phyloP scores from a whole-genome alignment of 257 asterid genomes.

The Solanum ahanhuiri region DNA sequence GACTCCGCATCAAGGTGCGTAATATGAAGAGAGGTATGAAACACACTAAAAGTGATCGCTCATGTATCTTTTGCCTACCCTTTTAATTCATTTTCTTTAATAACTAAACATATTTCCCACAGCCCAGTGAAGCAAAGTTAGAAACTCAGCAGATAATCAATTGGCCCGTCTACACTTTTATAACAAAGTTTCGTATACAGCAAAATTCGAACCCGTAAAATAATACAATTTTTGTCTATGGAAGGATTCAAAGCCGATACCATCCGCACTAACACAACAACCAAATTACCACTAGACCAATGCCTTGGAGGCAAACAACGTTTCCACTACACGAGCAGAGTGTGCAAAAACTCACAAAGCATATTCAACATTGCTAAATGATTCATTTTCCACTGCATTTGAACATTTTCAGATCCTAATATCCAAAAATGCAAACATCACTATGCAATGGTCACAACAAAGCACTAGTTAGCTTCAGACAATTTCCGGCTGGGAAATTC shows the following conservation, averaged over 20 bases:
- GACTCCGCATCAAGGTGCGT: background rate
- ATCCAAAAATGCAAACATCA: background rate
- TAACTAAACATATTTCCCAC: background rate
- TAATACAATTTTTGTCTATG: background rate
- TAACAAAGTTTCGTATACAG: too few relatives aligned
- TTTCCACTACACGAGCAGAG: background rate
- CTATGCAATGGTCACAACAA: background rate
- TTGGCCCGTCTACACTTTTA: fast-evolving
- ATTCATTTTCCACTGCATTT: background rate
- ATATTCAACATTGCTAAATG: background rate
- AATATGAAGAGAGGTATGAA: background rate
- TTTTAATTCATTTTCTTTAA: too few relatives aligned
- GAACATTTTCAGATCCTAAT: background rate
- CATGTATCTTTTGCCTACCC: background rate
- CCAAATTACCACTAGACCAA: background rate
- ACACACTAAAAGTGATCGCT: background rate
- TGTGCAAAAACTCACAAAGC: background rate
- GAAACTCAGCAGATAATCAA: too few relatives aligned
- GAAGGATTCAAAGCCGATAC: background rate
- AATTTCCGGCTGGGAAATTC: background rate
- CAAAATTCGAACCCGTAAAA: too few relatives aligned
- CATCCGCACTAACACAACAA: background rate
- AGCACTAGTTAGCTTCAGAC: background rate
- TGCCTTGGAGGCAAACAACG: background rate
- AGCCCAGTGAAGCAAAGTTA: too few relatives aligned